Evolutionary conservation across 495 filamentous ascomycete genomes (phyloP).

Genomic region (Neurospora cerealis): DNA sequence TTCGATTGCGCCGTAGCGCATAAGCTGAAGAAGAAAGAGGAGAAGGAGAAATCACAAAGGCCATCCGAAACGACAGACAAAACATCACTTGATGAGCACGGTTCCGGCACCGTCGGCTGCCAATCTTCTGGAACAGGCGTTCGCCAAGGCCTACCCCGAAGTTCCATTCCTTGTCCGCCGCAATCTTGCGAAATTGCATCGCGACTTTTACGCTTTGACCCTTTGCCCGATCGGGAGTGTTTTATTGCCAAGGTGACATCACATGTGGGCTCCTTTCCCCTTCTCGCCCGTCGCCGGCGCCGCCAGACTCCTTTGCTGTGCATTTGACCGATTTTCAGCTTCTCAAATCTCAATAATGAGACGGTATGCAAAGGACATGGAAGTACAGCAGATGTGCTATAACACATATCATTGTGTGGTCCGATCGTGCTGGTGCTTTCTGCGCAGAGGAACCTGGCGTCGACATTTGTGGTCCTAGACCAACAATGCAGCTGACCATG

Average conservation of each 20-base stretch:
- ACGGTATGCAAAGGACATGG: not conserved
- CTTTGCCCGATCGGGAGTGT: not conserved
- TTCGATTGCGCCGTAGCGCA: constrained; percentile 9
- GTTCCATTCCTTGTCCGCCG: constrained; percentile 14
- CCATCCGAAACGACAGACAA: not conserved
- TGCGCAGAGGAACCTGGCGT: not conserved
- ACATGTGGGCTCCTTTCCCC: not conserved
- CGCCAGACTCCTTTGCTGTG: not conserved
- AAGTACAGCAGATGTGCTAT: not conserved
- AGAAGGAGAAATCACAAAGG: not conserved
- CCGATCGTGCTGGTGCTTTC: not conserved
- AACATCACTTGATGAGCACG: not conserved
- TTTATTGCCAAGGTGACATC: not conserved
- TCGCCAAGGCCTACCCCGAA: constrained; percentile 2
- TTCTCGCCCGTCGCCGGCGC: not conserved
- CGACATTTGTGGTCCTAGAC: not conserved
- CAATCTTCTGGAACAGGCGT: not conserved
- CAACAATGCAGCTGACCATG: not conserved
- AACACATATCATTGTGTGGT: not conserved
- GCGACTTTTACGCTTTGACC: constrained; percentile 15
- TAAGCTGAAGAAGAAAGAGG: not conserved
- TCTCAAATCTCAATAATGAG: not conserved
- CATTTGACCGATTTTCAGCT: not conserved
- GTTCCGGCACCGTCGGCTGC: not conserved
- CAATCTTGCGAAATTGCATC: constrained; percentile 21